Evolutionary conservation across 345 rosid species (phyloP), one percentile per base, ranked within the genome.

Genomic region (Populus davidiana): DNA sequence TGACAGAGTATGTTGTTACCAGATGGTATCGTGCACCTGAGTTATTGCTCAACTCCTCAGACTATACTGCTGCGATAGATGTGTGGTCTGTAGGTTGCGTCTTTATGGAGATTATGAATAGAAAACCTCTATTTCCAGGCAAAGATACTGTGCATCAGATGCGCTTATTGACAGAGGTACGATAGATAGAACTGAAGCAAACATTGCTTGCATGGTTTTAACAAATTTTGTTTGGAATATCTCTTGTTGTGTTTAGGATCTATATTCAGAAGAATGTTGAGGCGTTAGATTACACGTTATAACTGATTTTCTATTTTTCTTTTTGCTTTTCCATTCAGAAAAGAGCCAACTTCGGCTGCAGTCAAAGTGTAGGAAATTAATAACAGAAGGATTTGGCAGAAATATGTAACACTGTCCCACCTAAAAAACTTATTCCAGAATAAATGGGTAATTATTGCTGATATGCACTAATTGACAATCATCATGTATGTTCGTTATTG

Each of bases 31-130:
- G 99, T 75, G 98, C 99, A 59, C 99, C 99, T 1, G 99, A 96
- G 88, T 84, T 96, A 59, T 75, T 96, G 79, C 86, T 96, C 70
- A 96, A 91, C 88, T 92, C 96, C 29, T 88, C 98, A 0, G 97
- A 94, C 38, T 94, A 96, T 77, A 94, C 95, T 18, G 92, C 96
- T 25, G 90, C 99, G 41, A 96, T 94, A 13, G 99, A 96, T 86
- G 97, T 96, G 59, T 96, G 98, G 99, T 96, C 99, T 71, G 99
- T 94, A 16, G 99, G 99, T 70, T 96, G 99, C 86, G 89, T 96
- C 79, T 96, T 81, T 76, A 88, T 96, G 99, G 99, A 96, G 88
- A 97, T 96, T 33, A 89, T 94, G 97, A 94, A 96, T 70, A 83
- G 97, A 80, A 96, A 84, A 62, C 97, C 99, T 81, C 59, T 96